A percentile compares a stretch with the other conserved stretches of the same genome.
These are phyloP conservation scores for Aspergillus latus DNA, from an alignment of 2,329 filamentous ascomycete species.

Conservation along the genomic window DNA sequence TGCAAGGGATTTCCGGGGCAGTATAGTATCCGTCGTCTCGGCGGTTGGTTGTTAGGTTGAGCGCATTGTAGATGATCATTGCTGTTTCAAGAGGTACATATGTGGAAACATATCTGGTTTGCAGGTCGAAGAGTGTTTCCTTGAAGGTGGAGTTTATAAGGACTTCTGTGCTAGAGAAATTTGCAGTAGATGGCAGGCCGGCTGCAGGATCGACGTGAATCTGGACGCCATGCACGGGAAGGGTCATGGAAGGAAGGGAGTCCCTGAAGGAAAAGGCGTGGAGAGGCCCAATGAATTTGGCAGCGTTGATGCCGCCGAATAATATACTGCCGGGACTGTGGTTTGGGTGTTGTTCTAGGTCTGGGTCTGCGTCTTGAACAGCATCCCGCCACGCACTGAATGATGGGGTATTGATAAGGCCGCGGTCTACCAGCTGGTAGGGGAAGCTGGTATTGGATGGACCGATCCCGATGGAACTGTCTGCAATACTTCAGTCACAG, in stretches of 20 bases:
- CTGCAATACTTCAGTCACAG: background rate
- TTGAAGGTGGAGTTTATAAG: constrained; percentile 1
- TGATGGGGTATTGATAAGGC: constrained; percentile 6
- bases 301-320: constrained; percentile 11
- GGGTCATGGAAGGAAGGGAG: background rate
- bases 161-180: background rate
- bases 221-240: constrained; percentile 1
- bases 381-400: constrained; percentile 5
- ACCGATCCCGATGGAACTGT: constrained; percentile 6
- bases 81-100: constrained; percentile 3
- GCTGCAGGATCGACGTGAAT: constrained; percentile 1
- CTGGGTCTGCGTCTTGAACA: background rate
- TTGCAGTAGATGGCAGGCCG: background rate
- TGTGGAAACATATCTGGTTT: background rate
- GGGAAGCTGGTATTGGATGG: constrained; percentile 6
- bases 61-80: constrained; percentile 4
- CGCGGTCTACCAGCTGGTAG: constrained; percentile 6
- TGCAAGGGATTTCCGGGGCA: background rate
- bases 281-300: constrained; percentile 8
- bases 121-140: background rate
- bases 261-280: constrained; percentile 6
- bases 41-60: constrained; percentile 2
- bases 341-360: background rate
- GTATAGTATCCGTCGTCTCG: background rate
- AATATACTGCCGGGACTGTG: constrained; percentile 1